Evolutionary conservation across 2,329 filamentous ascomycete species (phyloP), one percentile per base, ranked within the genome.

Genomic region (Parascedosporium putredinis): DNA sequence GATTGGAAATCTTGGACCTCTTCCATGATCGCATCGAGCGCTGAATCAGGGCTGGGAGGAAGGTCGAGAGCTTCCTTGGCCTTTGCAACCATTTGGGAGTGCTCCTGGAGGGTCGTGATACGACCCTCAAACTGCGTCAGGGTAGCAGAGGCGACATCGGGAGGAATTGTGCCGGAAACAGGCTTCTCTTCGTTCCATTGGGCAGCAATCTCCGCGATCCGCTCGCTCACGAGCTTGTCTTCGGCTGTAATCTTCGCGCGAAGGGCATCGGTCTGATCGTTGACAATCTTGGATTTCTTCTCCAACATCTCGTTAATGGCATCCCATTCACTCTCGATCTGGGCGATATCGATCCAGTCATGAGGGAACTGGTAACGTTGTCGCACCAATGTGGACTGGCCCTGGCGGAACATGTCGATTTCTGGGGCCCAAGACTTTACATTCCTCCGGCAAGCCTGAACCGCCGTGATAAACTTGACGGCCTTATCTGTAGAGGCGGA

Each of bases 1-100:
- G 91, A 96, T 68, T 95, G 95, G 71, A 98, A 98, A 66, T 99
- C 93, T 54, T 95, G 88, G 2, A 99, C 89, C 68, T 99, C 93
- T 63, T 97, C 91, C 14, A 97, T 74, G 7, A 96, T 86, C 23
- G 84, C 79, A n/a, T 79, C 75, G 20, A 99, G 79, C n/a, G 84
- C 82, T 47, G 85, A 86, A 57, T 95, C 88, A 0, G 84, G 73
- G 50, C 81, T 86, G 2, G 86, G 78, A 3, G 91, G 86, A 38
- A 99, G 77, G 62, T 95, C 89, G 38, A 99, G 81, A 3, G 93
- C 93, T 65, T 99, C 93, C 67, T 97, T 98, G 2, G 94, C 94
- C 65, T 89, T 95, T 5, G 87, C 84, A 12, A 99, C 89, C 81
- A 95, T 95, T 52, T 93, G 84, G 23, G 86, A 86, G 62, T 98